Percentiles rank a stretch among this genome's conserved stretches.
These are phyloP conservation scores for Nowakowskiella sp. DNA, from an alignment of 192 early-diverging fungal species.

Conservation along the genomic window DNA sequence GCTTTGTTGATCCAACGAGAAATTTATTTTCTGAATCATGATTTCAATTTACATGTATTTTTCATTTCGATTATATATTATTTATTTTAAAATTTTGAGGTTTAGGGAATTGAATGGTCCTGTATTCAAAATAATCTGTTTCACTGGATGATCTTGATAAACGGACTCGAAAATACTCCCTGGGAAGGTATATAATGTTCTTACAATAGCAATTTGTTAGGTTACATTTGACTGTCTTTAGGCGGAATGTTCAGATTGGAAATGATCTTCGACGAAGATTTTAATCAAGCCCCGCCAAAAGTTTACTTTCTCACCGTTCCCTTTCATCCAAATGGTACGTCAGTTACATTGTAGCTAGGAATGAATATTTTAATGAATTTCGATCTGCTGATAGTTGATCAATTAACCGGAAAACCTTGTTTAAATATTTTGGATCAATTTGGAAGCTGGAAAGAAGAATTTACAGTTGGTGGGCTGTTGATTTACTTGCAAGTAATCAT, in stretches of 20 bases:
- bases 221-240: slow-evolving; percentile 4
- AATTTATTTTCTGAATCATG: slow-evolving; percentile 19
- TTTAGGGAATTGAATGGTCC: slow-evolving; percentile 29
- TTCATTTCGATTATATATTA: background rate
- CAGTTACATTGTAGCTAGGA: slow-evolving; percentile 3
- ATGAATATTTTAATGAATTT: too few relatives aligned
- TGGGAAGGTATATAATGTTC: slow-evolving; percentile 35
- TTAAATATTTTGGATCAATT: slow-evolving; percentile 21
- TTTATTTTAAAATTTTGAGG: background rate
- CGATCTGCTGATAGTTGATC: slow-evolving; percentile 30
- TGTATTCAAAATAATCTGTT: slow-evolving; percentile 27
- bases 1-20: slow-evolving; percentile 34
- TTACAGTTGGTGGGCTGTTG: too few relatives aligned
- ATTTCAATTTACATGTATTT: slow-evolving; percentile 18
- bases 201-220: background rate
- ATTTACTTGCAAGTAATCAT: too few relatives aligned
- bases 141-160: slow-evolving; percentile 33
- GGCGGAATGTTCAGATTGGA: slow-evolving; percentile 34
- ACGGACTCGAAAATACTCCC: slow-evolving; percentile 29
- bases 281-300: slow-evolving; percentile 39
- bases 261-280: slow-evolving; percentile 33
- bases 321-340: slow-evolving; percentile 44
- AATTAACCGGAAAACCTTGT: slow-evolving; percentile 35
- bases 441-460: slow-evolving; percentile 14
- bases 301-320: slow-evolving; percentile 44